Evolutionary conservation across 257 asterid genomes (phyloP).

Genomic region (Solanum tacnaense): DNA sequence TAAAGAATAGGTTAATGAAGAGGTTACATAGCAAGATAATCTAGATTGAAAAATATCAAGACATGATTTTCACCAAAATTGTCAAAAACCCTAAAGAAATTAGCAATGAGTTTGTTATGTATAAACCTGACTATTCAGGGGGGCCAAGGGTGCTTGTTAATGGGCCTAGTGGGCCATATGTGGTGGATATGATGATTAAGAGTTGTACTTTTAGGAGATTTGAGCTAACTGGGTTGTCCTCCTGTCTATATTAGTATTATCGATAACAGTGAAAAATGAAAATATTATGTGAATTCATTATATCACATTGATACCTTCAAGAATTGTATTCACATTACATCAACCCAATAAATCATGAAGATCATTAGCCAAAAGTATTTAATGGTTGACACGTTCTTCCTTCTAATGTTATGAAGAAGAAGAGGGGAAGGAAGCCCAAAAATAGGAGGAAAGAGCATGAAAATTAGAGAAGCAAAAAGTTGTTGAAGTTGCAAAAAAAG

Average conservation of each 20-base stretch:
- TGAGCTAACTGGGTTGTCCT: neutral
- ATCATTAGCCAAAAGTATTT: neutral
- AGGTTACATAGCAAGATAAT: neutral
- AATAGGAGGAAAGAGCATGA: too few species aligned
- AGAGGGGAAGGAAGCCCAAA: neutral
- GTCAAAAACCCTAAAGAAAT: neutral
- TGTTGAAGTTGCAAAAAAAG: too few species aligned
- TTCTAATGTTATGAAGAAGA: neutral
- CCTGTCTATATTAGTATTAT: neutral
- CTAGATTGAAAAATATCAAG: neutral
- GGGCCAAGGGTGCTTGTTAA: neutral
- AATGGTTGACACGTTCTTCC: neutral
- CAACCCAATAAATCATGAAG: neutral
- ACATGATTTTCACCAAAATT: too few species aligned
- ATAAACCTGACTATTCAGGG: neutral
- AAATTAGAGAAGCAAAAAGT: too few species aligned
- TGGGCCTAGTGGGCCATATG: neutral
- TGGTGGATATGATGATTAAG: neutral
- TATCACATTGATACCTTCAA: neutral
- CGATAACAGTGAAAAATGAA: neutral
- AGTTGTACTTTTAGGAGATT: neutral
- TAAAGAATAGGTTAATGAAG: too few species aligned
- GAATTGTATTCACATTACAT: neutral
- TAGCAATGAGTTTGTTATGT: neutral
- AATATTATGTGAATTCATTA: neutral